A percentile compares a stretch with the other conserved stretches of the same genome.
Evolutionary conservation across 768 basidiomycete species (phyloP).

Genomic region (Leccinum sublutescens): DNA sequence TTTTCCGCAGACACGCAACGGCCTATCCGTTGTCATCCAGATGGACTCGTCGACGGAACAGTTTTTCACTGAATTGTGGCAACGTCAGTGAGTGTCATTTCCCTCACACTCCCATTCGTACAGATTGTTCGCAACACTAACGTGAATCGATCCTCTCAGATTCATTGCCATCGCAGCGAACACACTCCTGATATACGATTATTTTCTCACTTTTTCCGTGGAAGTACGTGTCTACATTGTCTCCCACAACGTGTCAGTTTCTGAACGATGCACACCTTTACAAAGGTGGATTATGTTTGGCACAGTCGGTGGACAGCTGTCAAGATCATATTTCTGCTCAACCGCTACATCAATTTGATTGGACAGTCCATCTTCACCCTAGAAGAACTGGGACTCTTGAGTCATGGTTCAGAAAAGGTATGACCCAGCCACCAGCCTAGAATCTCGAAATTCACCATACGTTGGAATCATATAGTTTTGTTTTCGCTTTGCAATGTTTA

Average conservation of each 20-base stretch:
- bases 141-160: neutral
- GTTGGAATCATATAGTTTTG: neutral
- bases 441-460: neutral
- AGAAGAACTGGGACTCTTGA: constrained; percentile 15
- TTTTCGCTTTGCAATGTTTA: neutral
- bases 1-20: neutral
- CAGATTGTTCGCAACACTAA: neutral
- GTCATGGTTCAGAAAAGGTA: constrained; percentile 12
- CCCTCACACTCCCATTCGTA: neutral
- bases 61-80: neutral
- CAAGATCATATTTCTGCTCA: constrained; percentile 17
- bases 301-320: constrained; percentile 6
- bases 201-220: constrained; percentile 17
- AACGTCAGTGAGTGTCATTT: neutral
- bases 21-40: neutral
- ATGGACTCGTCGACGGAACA: neutral
- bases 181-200: constrained; percentile 13
- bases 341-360: constrained; percentile 15
- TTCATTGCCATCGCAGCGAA: constrained; percentile 4
- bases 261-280: neutral
- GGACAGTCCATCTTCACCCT: constrained; percentile 9
- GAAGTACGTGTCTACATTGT: constrained; percentile 9
- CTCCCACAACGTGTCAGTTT: neutral
- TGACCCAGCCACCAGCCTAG: neutral
- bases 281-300: constrained; percentile 12